Percentiles rank a stretch among this genome's conserved stretches.
These are phyloP conservation scores for Adansonia grandidieri DNA, from an alignment of 441 rosid genomes.

Conservation along the genomic window DNA sequence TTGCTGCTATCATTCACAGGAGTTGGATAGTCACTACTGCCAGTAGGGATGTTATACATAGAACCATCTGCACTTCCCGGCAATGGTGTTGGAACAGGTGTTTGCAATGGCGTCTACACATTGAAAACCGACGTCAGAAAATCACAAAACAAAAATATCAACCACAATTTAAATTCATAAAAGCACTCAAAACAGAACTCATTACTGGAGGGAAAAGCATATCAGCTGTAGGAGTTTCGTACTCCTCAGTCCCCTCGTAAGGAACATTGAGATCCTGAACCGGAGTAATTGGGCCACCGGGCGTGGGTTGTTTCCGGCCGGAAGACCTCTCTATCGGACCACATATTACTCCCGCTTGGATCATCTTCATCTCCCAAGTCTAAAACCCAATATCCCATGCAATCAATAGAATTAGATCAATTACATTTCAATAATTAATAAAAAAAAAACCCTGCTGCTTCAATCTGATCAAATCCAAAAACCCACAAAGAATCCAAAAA, in stretches of 20 bases:
- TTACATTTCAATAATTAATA: constrained; percentile 12
- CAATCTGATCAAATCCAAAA: constrained; percentile 35
- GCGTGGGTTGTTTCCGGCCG: constrained; percentile 50
- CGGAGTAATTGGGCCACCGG: constrained; percentile 67
- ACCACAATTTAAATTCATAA: neutral
- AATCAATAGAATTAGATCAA: constrained; percentile 21
- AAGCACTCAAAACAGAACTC: constrained; percentile 27
- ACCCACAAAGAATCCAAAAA: constrained; percentile 18
- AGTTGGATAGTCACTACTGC: constrained; percentile 80
- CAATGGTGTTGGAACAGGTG: constrained; percentile 82
- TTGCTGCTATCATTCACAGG: constrained; percentile 69
- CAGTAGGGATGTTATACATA: constrained; percentile 88
- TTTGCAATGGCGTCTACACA: constrained; percentile 87
- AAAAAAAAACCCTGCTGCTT: constrained; percentile 44
- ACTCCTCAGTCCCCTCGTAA: constrained; percentile 90
- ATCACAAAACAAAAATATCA: constrained; percentile 14
- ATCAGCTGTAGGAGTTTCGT: constrained; percentile 95
- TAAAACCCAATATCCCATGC: constrained; percentile 29
- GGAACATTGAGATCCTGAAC: constrained; percentile 97
- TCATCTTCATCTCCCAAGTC: constrained; percentile 95
- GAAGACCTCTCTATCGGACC: constrained; percentile 77
- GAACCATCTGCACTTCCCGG: constrained; percentile 80
- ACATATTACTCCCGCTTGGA: constrained; percentile 73
- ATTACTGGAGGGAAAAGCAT: constrained; percentile 88
- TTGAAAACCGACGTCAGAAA: constrained; percentile 22